These are phyloP conservation scores for Kewa caespitosa DNA, from an alignment of 179 eudicot genomes.

Conservation along the genomic window DNA sequence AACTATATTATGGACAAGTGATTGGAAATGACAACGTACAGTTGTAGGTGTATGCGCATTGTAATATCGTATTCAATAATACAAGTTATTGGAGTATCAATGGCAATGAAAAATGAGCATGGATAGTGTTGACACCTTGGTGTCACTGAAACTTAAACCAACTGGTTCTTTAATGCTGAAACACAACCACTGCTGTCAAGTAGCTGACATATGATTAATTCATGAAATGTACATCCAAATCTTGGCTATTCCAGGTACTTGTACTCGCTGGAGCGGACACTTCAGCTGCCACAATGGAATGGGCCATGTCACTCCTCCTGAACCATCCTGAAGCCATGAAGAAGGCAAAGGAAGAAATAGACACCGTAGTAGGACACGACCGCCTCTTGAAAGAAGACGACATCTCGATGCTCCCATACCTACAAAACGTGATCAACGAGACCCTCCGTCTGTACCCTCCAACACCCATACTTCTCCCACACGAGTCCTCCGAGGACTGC, in stretches of 20 bases:
- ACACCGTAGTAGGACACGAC: slow-evolving; percentile 33
- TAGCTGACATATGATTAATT: no score
- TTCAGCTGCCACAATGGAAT: slow-evolving; percentile 47
- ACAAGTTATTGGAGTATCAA: no score
- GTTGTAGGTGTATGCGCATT: no score
- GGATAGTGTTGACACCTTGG: no score
- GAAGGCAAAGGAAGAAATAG: slow-evolving; percentile 48
- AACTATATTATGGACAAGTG: no score
- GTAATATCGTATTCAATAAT: no score
- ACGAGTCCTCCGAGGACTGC: slow-evolving; percentile 44
- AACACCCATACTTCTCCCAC: slow-evolving; percentile 52
- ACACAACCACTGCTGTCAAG: no score
- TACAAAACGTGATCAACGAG: slow-evolving; percentile 47
- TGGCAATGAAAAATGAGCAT: no score
- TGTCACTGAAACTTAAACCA: no score
- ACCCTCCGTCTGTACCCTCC: slow-evolving; percentile 53
- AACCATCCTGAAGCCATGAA: slow-evolving; percentile 42
- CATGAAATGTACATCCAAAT: not conserved
- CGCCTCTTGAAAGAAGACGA: slow-evolving; percentile 52
- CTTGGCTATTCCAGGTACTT: slow-evolving; percentile 30
- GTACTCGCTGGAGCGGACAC: slow-evolving; percentile 54
- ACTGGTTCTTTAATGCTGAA: no score
- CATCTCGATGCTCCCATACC: slow-evolving; percentile 40
- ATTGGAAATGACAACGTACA: no score
- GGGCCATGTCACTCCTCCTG: slow-evolving; percentile 50